Base-by-base conservation (phyloP, 768 basidiomycete genomes). In the Trametes meyenii region DNA sequence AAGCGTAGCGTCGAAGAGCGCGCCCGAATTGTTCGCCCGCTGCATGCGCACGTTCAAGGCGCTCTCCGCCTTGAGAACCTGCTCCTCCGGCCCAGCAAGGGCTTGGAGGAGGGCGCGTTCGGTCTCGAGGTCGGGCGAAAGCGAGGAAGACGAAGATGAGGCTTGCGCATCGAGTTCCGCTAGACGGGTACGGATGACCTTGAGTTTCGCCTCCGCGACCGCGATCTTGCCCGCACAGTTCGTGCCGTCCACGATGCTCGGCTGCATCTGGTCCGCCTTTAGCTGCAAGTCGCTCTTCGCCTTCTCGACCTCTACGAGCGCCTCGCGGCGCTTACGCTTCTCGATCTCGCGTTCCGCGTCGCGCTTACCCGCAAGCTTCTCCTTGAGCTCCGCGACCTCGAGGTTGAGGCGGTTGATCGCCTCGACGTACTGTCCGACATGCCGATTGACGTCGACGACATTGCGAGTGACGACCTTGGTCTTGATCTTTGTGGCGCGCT, bases 401-500 rank as follows among this genome's bases (percentile, higher is more conserved):
- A 80, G 74, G 66, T 94, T 91, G 64, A 96, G 87, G 56, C 92
- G 80, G 70, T 94, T 91, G 69, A 98, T 97, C 54, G 94, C 93
- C 73, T 94, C 92, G 48, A 97, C 92, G 70, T 98, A 99, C 75
- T 89, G 92, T 38, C 92, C 93, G 63, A 98, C 96, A 71, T 98
- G 94, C 16, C 96, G 85, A 69, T 96, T 89, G 64, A 98, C 93
- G 65, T 96, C 95, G 69, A 96, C 89, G 33, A 96, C 90, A 72
- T 99, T 98, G 46, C 94, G 84, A 1, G 96, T 95, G 61, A 98
- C 88, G 56, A 98, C 94, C 73, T 94, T 96, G 17, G 96, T 98
- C 79, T 96, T 96, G 76, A 99, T 98, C 79, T 95, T 94, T 61
- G 97, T 97, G 26, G 97, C 96, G 48, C 96, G 90, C 69, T 99